These are phyloP conservation scores for Purpureocillium takamizusanense DNA, from an alignment of 2,329 filamentous ascomycete genomes.

Conservation along the genomic window DNA sequence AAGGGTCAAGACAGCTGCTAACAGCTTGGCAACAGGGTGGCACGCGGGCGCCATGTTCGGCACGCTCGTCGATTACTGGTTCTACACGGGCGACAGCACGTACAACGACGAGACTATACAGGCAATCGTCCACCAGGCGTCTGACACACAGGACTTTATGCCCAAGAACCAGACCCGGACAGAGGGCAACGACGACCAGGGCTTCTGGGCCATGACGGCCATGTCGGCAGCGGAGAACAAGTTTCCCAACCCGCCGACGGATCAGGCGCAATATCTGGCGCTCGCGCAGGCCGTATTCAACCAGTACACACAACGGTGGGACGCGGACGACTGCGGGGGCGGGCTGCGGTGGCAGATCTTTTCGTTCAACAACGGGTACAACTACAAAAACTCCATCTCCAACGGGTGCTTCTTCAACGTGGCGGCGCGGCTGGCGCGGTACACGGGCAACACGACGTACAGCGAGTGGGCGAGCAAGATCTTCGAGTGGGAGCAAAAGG, in stretches of 20 bases:
- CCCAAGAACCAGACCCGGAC: constrained; percentile 54
- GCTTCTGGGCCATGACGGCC: constrained; percentile 78
- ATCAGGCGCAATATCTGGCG: constrained; percentile 63
- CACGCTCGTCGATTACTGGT: constrained; percentile 64
- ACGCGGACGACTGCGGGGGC: constrained; percentile 54
- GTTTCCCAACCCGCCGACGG: constrained; percentile 57
- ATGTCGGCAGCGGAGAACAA: constrained; percentile 71
- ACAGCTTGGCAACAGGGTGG: constrained; percentile 42
- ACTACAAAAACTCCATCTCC: constrained; percentile 60
- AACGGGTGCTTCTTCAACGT: constrained; percentile 65
- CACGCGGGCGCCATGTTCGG: constrained; percentile 65
- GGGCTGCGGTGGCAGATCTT: constrained; percentile 84
- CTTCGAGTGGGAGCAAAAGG: constrained; percentile 54
- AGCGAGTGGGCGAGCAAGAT: constrained; percentile 63
- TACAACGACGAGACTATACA: constrained; percentile 54
- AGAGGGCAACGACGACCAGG: constrained; percentile 66
- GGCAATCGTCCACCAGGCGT: constrained; percentile 52
- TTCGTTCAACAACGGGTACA: constrained; percentile 62
- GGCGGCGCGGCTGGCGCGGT: constrained; percentile 62
- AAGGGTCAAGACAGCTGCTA: constrained; percentile 2
- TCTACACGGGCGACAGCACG: constrained; percentile 54
- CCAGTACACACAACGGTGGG: constrained; percentile 64
- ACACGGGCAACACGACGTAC: constrained; percentile 74
- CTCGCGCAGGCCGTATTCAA: constrained; percentile 75
- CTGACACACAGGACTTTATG: constrained; percentile 54